phyloP scores from a whole-genome alignment of 768 basidiomycete genomes.

The Suillus placidus region DNA sequence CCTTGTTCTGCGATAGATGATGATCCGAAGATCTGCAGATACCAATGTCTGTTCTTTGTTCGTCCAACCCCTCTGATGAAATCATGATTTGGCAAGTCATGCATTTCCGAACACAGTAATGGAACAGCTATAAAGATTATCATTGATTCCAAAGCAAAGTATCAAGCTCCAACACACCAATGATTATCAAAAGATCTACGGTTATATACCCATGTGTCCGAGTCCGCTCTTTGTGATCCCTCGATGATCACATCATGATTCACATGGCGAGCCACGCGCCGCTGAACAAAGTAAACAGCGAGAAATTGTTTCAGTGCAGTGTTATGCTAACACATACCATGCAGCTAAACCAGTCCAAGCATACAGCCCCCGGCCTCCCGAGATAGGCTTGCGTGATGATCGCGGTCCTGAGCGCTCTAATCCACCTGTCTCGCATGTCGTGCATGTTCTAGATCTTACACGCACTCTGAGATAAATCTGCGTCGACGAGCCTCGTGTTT shows the following conservation, averaged over 20 bases:
- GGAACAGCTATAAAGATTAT: background rate
- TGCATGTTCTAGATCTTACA: slow-evolving; percentile 1
- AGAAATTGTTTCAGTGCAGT: background rate
- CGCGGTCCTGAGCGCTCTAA: slow-evolving; percentile 6
- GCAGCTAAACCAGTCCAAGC: background rate
- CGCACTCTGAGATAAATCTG: background rate
- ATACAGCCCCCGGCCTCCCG: background rate
- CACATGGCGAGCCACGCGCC: background rate
- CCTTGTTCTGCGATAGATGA: background rate
- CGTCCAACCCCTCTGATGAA: background rate
- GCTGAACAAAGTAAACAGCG: slow-evolving; percentile 1
- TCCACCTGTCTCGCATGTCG: background rate
- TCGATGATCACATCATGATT: background rate
- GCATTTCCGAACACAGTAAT: background rate
- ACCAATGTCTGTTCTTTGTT: slow-evolving; percentile 5
- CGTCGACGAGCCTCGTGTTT: slow-evolving; percentile 3
- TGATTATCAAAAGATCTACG: background rate
- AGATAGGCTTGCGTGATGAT: background rate
- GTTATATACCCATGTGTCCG: background rate
- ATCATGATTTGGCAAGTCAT: background rate
- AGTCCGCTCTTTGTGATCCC: background rate
- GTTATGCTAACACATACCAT: no score
- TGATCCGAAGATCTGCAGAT: slow-evolving; percentile 4
- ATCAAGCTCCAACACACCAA: background rate
- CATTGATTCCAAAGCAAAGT: background rate